Conservation (phyloP, 495 filamentous ascomycete genomes). For the Neurospora sp. region DNA sequence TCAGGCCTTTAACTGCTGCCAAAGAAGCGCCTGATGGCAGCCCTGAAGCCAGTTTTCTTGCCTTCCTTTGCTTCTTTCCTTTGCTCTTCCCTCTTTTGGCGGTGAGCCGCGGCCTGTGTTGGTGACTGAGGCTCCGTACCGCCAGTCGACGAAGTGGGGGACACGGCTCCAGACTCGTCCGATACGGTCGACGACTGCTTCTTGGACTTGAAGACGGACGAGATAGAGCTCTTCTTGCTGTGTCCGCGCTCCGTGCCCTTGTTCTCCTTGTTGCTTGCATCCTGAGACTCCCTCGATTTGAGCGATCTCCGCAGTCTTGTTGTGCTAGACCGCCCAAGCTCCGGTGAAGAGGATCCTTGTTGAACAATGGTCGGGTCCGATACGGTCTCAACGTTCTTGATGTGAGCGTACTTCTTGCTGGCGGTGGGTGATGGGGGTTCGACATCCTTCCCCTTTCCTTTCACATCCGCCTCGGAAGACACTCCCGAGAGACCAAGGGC, state of each 20-base stretch:
- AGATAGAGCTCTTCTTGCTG: conserved; percentile 7
- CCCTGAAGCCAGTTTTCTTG: conserved; percentile 70
- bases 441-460: conserved; percentile 24
- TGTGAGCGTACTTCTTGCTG: conserved; percentile 32
- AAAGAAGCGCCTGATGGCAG: conserved; percentile 29
- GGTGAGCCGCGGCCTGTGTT: conserved; percentile 8
- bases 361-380: conserved; percentile 19
- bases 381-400: conserved; percentile 25
- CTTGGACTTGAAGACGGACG: conserved; percentile 4
- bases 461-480: conserved; percentile 17
- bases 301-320: conserved; percentile 15
- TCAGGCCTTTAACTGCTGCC: not conserved
- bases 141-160: conserved; percentile 7
- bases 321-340: conserved; percentile 30
- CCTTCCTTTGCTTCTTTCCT: conserved; percentile 62
- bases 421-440: conserved; percentile 15
- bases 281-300: conserved; percentile 1
- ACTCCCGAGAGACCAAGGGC: conserved; percentile 21
- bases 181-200: conserved; percentile 1
- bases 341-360: conserved; percentile 13
- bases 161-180: conserved; percentile 6
- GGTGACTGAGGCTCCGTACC: conserved; percentile 13
- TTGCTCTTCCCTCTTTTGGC: conserved; percentile 22
- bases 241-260: conserved; percentile 7
- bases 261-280: conserved; percentile 8